Conservation (phyloP, 768 basidiomycete species). For the Boletus reticuloceps region DNA sequence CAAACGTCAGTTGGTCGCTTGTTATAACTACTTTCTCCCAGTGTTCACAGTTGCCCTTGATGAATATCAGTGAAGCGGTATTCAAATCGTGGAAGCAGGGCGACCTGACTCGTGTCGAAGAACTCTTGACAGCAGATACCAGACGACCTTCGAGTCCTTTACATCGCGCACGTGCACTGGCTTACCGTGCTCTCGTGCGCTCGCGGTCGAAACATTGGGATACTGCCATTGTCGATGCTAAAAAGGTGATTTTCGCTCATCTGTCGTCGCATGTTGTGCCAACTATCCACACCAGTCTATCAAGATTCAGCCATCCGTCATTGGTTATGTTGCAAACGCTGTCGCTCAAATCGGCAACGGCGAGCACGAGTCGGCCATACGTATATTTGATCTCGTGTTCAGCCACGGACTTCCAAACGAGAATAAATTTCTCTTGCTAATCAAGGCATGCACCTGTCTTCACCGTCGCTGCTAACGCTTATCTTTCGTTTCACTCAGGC, state of each 20-base stretch:
- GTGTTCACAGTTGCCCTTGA: background rate
- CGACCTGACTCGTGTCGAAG: background rate
- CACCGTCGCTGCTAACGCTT: accelerated
- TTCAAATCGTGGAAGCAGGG: conserved; percentile 1
- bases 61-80: background rate
- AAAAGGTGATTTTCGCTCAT: no score
- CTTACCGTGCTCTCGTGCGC: background rate
- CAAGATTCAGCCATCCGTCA: no score
- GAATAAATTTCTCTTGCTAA: no score
- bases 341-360: no score
- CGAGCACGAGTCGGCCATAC: no score
- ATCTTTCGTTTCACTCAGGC: no score
- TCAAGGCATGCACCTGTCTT: no score
- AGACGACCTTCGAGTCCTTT: background rate
- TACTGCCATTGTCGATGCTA: no score
- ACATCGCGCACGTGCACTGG: background rate
- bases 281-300: no score
- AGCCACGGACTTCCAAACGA: accelerated
- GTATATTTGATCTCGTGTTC: no score
- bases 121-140: background rate
- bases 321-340: no score
- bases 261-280: no score
- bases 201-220: background rate
- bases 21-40: background rate
- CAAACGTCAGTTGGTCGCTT: background rate